Evolutionary conservation across 495 filamentous ascomycete species (phyloP).

Genomic region (Aspergillus mulundensis): DNA sequence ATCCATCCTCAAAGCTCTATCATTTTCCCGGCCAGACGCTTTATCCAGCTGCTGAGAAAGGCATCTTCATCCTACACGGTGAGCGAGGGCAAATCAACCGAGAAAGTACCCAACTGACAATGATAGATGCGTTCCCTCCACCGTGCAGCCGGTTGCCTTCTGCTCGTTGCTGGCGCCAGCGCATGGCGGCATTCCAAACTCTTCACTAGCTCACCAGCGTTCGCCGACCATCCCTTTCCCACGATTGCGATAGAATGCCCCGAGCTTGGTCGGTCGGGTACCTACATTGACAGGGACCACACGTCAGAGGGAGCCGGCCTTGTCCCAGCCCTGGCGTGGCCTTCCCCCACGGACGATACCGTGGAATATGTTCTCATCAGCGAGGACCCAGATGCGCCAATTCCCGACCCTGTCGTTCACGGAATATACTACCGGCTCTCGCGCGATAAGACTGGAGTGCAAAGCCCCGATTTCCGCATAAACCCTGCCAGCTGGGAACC

Average conservation of each 20-base stretch:
- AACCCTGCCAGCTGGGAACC: constrained; percentile 16
- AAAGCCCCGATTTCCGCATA: constrained; percentile 34
- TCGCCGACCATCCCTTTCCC: constrained; percentile 33
- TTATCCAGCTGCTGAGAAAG: background rate
- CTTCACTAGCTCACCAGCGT: constrained; percentile 43
- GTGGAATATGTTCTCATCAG: constrained; percentile 46
- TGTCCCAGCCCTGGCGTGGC: constrained; percentile 45
- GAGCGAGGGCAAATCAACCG: background rate
- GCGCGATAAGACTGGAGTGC: constrained; percentile 30
- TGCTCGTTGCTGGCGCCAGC: constrained; percentile 30
- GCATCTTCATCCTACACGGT: background rate
- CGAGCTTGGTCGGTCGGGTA: constrained; percentile 40
- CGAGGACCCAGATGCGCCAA: constrained; percentile 49
- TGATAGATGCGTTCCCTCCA: constrained; percentile 32
- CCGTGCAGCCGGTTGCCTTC: constrained; percentile 32
- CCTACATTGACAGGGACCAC: constrained; percentile 36
- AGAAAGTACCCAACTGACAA: background rate
- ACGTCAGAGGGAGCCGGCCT: constrained; percentile 36
- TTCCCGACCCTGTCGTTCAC: constrained; percentile 43
- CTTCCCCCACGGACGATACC: constrained; percentile 26
- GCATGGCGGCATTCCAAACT: constrained; percentile 41
- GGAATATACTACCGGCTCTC: constrained; percentile 45
- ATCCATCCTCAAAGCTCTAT: background rate
- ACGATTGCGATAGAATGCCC: constrained; percentile 43
- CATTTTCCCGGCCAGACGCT: background rate